These are phyloP conservation scores for Coemansia interrupta DNA, from an alignment of 192 early-diverging fungal genomes.

Conservation along the genomic window DNA sequence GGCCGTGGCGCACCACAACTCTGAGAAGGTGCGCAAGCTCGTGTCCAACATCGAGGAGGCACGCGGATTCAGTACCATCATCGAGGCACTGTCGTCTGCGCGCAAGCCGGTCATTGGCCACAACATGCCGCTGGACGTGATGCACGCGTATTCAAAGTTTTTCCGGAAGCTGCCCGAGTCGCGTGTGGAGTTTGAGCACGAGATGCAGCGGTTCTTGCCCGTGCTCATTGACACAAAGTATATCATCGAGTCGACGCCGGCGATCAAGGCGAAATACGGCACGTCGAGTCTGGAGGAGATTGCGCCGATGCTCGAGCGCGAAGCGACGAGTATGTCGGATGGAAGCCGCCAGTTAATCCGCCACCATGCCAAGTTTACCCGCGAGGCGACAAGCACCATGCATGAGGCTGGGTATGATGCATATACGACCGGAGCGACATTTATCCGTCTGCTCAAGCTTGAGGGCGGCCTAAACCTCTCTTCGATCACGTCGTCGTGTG, in stretches of 20 bases:
- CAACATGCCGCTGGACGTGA: constrained; percentile 86
- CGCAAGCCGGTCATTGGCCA: constrained; percentile 83
- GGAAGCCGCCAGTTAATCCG: constrained; percentile 21
- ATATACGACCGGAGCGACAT: constrained; percentile 80
- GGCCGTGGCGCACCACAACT: constrained; percentile 20
- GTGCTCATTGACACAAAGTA: constrained; percentile 49
- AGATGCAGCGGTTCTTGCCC: constrained; percentile 56
- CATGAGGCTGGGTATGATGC: constrained; percentile 96
- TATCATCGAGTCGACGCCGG: constrained; percentile 49
- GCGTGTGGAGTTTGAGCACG: constrained; percentile 66
- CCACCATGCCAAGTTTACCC: constrained; percentile 53
- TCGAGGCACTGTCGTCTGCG: constrained; percentile 69
- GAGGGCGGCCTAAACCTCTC: constrained; percentile 28
- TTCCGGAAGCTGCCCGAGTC: constrained; percentile 62
- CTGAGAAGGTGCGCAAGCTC: constrained; percentile 22
- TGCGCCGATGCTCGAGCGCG: constrained; percentile 27
- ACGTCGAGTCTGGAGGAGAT: constrained; percentile 47
- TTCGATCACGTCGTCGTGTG: neutral
- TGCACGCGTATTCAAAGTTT: constrained; percentile 77
- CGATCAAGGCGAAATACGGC: constrained; percentile 26
- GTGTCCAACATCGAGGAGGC: constrained; percentile 53
- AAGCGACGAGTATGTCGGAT: neutral
- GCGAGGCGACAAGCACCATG: constrained; percentile 52
- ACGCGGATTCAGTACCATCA: constrained; percentile 69
- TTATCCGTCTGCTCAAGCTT: constrained; percentile 61